phyloP scores from a whole-genome alignment of 2,329 filamentous ascomycete genomes.

The Alternaria metachromatica region DNA sequence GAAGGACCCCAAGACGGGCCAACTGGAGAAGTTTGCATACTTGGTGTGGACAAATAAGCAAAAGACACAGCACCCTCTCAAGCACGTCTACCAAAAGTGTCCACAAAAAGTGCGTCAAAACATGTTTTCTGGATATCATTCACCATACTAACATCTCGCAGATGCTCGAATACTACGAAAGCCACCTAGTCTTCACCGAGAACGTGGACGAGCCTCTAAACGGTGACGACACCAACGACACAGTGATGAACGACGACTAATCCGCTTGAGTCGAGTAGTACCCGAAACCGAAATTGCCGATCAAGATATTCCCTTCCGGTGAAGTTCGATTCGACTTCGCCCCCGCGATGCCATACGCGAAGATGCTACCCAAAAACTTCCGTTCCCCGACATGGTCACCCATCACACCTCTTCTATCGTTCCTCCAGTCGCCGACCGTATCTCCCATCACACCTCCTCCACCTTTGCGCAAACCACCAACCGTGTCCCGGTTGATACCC shows the following conservation, averaged over 20 bases:
- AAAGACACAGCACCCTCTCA: constrained; percentile 75
- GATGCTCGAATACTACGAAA: constrained; percentile 59
- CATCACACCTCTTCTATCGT: background rate
- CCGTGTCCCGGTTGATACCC: background rate
- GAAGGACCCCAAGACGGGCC: constrained; percentile 43
- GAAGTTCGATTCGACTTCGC: background rate
- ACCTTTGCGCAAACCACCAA: background rate
- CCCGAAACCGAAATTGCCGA: background rate
- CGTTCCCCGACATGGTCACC: background rate
- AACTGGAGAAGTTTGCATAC: constrained; percentile 68
- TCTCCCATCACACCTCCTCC: background rate
- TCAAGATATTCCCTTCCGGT: background rate
- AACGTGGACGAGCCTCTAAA: constrained; percentile 14
- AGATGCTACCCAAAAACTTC: background rate
- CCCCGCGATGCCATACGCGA: background rate
- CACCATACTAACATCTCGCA: constrained; percentile 11
- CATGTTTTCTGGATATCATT: background rate
- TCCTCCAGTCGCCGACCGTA: background rate
- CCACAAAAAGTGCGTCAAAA: constrained; percentile 68
- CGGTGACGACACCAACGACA: constrained; percentile 16
- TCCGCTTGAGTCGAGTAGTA: constrained; percentile 8
- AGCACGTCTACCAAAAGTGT: constrained; percentile 74
- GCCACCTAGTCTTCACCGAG: constrained; percentile 50
- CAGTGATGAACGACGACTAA: constrained; percentile 11
- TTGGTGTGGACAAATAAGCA: constrained; percentile 75